These are phyloP conservation scores for Craterostigma plantagineum DNA, from an alignment of 257 asterid species.

Conservation along the genomic window DNA sequence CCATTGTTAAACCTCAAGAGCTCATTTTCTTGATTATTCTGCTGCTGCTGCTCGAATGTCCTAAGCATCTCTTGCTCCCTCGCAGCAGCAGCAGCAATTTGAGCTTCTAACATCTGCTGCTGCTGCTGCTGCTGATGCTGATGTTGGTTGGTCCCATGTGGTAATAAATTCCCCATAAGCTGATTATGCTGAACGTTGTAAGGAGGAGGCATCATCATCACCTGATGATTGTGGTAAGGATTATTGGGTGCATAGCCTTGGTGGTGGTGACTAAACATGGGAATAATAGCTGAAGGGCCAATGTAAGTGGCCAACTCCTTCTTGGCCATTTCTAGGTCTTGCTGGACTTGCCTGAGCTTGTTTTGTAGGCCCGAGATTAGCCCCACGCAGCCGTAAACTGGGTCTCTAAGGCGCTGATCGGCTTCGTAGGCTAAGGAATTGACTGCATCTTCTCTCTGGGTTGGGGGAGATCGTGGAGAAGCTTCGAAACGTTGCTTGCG, in stretches of 20 bases:
- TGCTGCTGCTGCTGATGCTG: too few species aligned
- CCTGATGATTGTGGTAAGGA: slow-evolving; percentile 5
- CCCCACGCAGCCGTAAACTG: slow-evolving; percentile 89
- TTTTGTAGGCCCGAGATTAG: slow-evolving; percentile 49
- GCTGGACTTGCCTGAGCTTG: slow-evolving; percentile 17
- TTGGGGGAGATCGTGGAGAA: too few species aligned
- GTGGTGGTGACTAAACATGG: slow-evolving; percentile 17
- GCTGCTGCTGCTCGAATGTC: too few species aligned
- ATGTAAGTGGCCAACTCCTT: slow-evolving; percentile 27
- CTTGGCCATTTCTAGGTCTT: slow-evolving; percentile 21
- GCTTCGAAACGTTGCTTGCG: too few species aligned
- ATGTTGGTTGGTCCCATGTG: too few species aligned
- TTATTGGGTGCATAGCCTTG: slow-evolving; percentile 3
- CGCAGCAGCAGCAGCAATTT: too few species aligned
- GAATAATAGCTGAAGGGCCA: slow-evolving; percentile 28
- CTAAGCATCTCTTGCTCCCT: too few species aligned
- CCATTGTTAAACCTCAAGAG: too few species aligned
- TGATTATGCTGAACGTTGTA: slow-evolving; percentile 18
- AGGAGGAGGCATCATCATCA: too few species aligned
- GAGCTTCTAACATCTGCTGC: too few species aligned
- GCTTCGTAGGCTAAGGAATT: slow-evolving; percentile 78
- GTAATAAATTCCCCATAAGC: too few species aligned
- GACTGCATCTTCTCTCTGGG: slow-evolving; percentile 30
- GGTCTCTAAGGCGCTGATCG: slow-evolving; percentile 64
- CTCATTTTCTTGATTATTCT: too few species aligned